A percentile compares a stretch with the other conserved stretches of the same genome.
phyloP scores from a whole-genome alignment of 1,139 yeast genomes.

The Candida tetrigidarum region DNA sequence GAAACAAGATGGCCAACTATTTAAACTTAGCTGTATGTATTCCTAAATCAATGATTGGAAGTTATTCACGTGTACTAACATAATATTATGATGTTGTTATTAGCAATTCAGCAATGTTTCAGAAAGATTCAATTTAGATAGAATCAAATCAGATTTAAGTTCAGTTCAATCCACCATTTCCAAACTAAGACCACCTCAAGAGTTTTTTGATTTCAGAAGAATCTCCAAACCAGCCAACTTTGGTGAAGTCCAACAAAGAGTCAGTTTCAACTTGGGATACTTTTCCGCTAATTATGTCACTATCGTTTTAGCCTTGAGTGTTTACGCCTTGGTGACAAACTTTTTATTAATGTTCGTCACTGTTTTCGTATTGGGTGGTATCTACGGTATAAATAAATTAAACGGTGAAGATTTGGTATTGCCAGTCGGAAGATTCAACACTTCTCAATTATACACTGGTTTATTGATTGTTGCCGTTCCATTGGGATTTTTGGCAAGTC shows the following conservation, averaged over 20 bases:
- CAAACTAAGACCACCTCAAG: constrained; percentile 86
- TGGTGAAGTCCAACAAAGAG: constrained; percentile 88
- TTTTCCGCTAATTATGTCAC: constrained; percentile 86
- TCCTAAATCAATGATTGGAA: background rate
- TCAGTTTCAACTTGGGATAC: constrained; percentile 82
- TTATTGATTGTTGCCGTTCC: constrained; percentile 81
- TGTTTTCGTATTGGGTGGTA: constrained; percentile 66
- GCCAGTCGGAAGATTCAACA: constrained; percentile 70
- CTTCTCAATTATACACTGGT: constrained; percentile 89
- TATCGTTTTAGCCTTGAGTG: constrained; percentile 66
- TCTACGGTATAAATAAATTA: constrained; percentile 76
- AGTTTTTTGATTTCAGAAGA: constrained; percentile 90
- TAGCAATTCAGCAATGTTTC: constrained; percentile 28
- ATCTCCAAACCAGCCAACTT: constrained; percentile 89
- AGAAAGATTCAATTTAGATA: constrained; percentile 56
- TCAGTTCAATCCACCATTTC: constrained; percentile 65
- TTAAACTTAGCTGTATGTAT: constrained; percentile 17
- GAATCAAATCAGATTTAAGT: constrained; percentile 44
- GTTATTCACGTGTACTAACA: constrained; percentile 12
- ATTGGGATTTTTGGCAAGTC: constrained; percentile 90
- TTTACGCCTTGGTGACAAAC: constrained; percentile 74
- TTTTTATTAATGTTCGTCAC: constrained; percentile 83
- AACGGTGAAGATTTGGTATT: constrained; percentile 80
- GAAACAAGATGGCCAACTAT: constrained; percentile 11
- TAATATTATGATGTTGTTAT: background rate